Percentiles rank a stretch among this genome's conserved stretches.
phyloP scores from a whole-genome alignment of 1,284 basidiomycete genomes.

The Pseudomicrostroma phylloplanum region DNA sequence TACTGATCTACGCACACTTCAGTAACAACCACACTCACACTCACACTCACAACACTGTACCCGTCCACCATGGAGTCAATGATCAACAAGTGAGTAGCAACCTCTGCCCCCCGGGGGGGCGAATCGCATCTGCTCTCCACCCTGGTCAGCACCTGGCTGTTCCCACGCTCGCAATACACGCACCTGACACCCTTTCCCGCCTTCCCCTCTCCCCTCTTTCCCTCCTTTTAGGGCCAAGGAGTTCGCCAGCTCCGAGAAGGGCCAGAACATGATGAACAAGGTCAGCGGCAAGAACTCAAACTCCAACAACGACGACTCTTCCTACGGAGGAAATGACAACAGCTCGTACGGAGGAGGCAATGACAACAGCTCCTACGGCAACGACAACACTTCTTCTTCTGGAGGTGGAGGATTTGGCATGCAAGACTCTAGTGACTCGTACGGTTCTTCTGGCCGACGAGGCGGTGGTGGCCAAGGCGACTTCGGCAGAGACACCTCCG shows the following conservation, averaged over 20 bases:
- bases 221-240: slow-evolving; percentile 9
- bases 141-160: too few species aligned
- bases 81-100: slow-evolving; percentile 13
- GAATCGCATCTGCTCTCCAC: neutral
- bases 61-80: slow-evolving; percentile 4
- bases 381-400: neutral
- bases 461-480: neutral
- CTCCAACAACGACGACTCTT: slow-evolving; percentile 7
- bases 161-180: neutral
- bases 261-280: slow-evolving; percentile 7
- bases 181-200: neutral
- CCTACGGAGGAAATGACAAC: slow-evolving; percentile 10
- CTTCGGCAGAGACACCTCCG: slow-evolving; percentile 5
- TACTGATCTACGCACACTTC: neutral
- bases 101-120: neutral
- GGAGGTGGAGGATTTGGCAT: neutral
- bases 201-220: neutral
- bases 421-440: neutral
- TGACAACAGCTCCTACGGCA: neutral
- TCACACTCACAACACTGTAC: neutral
- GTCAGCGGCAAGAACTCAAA: neutral
- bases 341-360: slow-evolving; percentile 2
- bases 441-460: too few species aligned
- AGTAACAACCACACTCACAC: neutral
- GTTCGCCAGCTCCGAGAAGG: slow-evolving; percentile 8